Evolutionary conservation across 352 stramenopile genomes (phyloP).

Genomic region (Phytophthora uliginosa): DNA sequence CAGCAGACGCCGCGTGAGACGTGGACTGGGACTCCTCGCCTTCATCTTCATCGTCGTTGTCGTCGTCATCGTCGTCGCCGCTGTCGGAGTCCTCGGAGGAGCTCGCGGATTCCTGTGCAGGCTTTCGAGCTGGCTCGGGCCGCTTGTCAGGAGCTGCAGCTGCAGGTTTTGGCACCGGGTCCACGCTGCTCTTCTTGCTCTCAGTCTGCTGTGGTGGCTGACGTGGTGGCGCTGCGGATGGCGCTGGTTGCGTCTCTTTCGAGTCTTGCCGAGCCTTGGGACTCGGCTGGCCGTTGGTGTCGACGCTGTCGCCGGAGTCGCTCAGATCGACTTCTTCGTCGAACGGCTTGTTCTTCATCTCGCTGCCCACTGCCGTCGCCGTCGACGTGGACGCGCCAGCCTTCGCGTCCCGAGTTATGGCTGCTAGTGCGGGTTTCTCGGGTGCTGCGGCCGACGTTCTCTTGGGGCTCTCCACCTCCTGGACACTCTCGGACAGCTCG

Average conservation of each 20-base stretch:
- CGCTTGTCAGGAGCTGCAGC: constrained; percentile 40
- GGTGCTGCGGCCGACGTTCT: constrained; percentile 30
- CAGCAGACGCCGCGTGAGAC: constrained; percentile 22
- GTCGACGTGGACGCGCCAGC: background rate
- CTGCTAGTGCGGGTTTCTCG: constrained; percentile 20
- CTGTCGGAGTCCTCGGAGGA: constrained; percentile 76
- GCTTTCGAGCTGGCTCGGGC: constrained; percentile 55
- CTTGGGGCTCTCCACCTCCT: constrained; percentile 76
- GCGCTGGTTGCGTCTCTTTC: constrained; percentile 25
- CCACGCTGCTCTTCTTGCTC: constrained; percentile 19
- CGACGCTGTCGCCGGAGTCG: constrained; percentile 87
- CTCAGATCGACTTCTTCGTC: constrained; percentile 91
- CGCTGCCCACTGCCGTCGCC: constrained; percentile 27
- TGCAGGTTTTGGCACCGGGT: constrained; percentile 39
- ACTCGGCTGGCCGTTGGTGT: constrained; percentile 82
- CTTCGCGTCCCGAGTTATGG: constrained; percentile 13
- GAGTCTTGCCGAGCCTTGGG: constrained; percentile 41
- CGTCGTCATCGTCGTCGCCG: constrained; percentile 75
- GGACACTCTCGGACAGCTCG: constrained; percentile 82
- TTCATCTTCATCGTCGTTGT: constrained; percentile 74
- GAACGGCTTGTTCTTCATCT: constrained; percentile 89
- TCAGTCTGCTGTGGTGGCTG: constrained; percentile 24
- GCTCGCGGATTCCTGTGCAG: constrained; percentile 68
- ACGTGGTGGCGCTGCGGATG: constrained; percentile 10
- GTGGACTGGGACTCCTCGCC: constrained; percentile 46